Conservation (phyloP, 2,329 filamentous ascomycete genomes). For the Ophiocordyceps camponoti-floridani region DNA sequence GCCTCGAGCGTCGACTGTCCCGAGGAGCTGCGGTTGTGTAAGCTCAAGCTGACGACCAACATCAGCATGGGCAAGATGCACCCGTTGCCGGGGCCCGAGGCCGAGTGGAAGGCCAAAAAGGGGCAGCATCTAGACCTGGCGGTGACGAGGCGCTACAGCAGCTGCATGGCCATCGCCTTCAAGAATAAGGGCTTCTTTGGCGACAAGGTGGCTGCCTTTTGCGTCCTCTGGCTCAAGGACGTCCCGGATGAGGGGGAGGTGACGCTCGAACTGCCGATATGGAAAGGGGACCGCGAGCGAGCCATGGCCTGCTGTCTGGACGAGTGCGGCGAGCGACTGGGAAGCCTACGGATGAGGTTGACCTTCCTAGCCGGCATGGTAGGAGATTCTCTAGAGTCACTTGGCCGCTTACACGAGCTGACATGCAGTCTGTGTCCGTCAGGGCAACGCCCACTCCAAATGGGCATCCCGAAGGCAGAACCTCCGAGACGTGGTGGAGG, state of each 20-base stretch:
- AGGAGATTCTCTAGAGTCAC: constrained; percentile 2
- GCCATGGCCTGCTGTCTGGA: constrained; percentile 27
- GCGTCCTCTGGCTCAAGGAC: constrained; percentile 52
- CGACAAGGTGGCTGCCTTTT: constrained; percentile 42
- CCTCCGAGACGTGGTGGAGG: constrained; percentile 22
- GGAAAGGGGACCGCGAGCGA: constrained; percentile 35
- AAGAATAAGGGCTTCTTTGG: constrained; percentile 19
- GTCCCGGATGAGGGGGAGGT: constrained; percentile 48
- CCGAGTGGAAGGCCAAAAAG: constrained; percentile 35
- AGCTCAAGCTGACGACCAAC: constrained; percentile 41
- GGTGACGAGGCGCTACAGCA: constrained; percentile 39
- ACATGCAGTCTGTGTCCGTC: neutral
- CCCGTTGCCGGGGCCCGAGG: constrained; percentile 18
- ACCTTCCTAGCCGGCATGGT: constrained; percentile 19
- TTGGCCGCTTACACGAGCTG: neutral
- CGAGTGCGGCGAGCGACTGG: constrained; percentile 29
- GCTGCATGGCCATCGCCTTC: constrained; percentile 37
- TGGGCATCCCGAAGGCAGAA: constrained; percentile 17
- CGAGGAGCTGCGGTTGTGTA: constrained; percentile 25
- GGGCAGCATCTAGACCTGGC: constrained; percentile 26
- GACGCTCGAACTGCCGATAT: constrained; percentile 41
- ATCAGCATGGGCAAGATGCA: constrained; percentile 42
- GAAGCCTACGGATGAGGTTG: constrained; percentile 20
- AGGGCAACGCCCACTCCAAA: constrained; percentile 17
- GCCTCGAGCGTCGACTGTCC: constrained; percentile 25